Evolutionary conservation across 345 rosid species (phyloP), one percentile per base, ranked within the genome.

Genomic region (Adansonia digitata): DNA sequence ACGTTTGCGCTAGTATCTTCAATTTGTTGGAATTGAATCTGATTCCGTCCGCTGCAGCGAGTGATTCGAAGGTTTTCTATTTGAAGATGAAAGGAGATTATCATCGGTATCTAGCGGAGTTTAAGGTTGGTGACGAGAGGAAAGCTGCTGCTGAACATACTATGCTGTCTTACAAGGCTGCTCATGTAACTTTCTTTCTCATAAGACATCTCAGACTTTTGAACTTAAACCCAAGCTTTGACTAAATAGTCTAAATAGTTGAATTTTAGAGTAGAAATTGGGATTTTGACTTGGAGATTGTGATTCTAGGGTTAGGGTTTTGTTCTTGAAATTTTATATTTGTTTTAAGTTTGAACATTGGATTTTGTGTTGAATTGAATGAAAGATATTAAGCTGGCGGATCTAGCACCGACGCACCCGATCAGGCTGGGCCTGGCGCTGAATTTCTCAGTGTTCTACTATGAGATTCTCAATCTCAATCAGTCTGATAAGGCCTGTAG

Each of bases 61-160:
- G 96, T 55, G 97, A 94, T 82, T 89, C 94, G 2, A 92, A 91
- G 85, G n/a, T n/a, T n/a, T n/a, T n/a, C n/a, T n/a, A n/a, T n/a
- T n/a, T n/a, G n/a, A n/a, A n/a, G n/a, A n/a, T 94, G 98, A 94
- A 94, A 71, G 98, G 98, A 2, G 98, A 94, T 82, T 94, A 94
- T 74, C 91, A 92, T 73, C 85, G 98, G 75, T 94, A 94, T 73
- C 42, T 94, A 87, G 98, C 98, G 29, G 98, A 94, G 98, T n/a
- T n/a, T n/a, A n/a, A n/a, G n/a, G n/a, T n/a, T n/a, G n/a, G n/a
- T n/a, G n/a, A n/a, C n/a, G n/a, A 92, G 84, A 83, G 92, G 86
- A 94, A 94, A 75, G 72, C 94, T 1, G 97, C 98, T 35, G 98
- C 94, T 17, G 98, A 92, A 77, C 97, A 94, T 77, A 94, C 98